Percentiles rank a stretch among this genome's conserved stretches.
Conservation (phyloP, 2,329 filamentous ascomycete genomes). For the Calonectria crousiana region DNA sequence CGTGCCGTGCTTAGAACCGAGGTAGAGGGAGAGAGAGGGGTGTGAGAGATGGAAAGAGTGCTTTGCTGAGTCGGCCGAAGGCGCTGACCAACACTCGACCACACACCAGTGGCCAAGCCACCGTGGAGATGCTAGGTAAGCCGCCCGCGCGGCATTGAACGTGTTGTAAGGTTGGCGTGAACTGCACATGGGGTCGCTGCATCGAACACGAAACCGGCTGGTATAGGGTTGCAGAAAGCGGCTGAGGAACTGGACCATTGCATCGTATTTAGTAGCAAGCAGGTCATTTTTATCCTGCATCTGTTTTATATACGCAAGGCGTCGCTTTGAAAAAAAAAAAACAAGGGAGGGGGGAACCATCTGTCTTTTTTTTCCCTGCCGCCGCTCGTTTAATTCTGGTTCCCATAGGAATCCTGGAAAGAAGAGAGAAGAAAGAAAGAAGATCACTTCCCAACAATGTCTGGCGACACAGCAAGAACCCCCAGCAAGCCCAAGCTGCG, state of each 20-base stretch:
- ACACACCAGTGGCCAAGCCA: constrained; percentile 2
- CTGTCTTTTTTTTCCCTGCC: background rate
- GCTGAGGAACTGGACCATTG: background rate
- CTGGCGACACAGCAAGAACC: background rate
- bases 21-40: background rate
- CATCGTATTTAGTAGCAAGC: background rate
- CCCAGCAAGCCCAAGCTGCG: constrained; percentile 14
- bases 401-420: background rate
- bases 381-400: background rate
- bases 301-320: background rate
- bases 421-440: background rate
- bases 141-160: constrained; percentile 6
- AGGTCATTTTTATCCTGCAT: background rate
- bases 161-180: background rate
- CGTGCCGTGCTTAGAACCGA: background rate
- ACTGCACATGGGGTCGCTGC: background rate
- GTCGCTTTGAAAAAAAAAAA: background rate
- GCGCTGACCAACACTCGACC: background rate
- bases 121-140: constrained; percentile 12
- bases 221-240: constrained; percentile 9
- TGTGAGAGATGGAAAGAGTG: background rate
- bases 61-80: background rate
- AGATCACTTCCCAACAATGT: background rate
- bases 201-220: constrained; percentile 6
- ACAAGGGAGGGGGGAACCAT: background rate